A percentile compares a stretch with the other conserved stretches of the same genome.
Evolutionary conservation across 2,329 filamentous ascomycete species (phyloP).

Genomic region (Cladosporium sp.): DNA sequence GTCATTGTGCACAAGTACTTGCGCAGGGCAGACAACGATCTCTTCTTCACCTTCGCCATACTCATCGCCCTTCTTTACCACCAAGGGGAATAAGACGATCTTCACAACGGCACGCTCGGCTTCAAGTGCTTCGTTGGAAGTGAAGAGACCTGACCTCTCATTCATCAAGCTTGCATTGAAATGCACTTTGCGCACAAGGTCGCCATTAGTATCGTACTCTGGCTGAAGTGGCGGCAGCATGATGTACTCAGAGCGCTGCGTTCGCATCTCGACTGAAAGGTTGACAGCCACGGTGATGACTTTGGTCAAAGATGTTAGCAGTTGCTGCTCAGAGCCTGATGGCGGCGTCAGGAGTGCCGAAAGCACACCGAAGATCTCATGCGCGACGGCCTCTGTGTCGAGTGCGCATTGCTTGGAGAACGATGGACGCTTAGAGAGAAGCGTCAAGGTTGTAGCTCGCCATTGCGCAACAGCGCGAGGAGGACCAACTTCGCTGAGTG

Average conservation of each 20-base stretch:
- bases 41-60: conserved; percentile 83
- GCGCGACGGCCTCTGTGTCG: conserved; percentile 93
- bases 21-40: conserved; percentile 90
- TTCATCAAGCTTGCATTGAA: conserved; percentile 97
- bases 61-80: conserved; percentile 94
- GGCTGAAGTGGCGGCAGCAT: conserved; percentile 95
- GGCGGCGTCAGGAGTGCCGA: conserved; percentile 84
- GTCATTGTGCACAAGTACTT: conserved; percentile 67
- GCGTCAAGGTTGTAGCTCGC: conserved; percentile 89
- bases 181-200: conserved; percentile 77
- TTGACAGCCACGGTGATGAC: conserved; percentile 86
- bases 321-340: conserved; percentile 70
- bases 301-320: conserved; percentile 77
- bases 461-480: conserved; percentile 88
- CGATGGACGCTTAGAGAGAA: conserved; percentile 73
- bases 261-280: conserved; percentile 94
- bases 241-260: conserved; percentile 93
- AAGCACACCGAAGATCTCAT: conserved; percentile 81
- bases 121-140: conserved; percentile 76
- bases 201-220: conserved; percentile 89
- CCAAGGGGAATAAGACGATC: conserved; percentile 89
- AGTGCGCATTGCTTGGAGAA: conserved; percentile 79
- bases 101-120: conserved; percentile 72
- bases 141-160: conserved; percentile 70
- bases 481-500: conserved; percentile 81